Base-by-base conservation (phyloP, 2,329 filamentous ascomycete species). In the Exophiala alcalophila region DNA sequence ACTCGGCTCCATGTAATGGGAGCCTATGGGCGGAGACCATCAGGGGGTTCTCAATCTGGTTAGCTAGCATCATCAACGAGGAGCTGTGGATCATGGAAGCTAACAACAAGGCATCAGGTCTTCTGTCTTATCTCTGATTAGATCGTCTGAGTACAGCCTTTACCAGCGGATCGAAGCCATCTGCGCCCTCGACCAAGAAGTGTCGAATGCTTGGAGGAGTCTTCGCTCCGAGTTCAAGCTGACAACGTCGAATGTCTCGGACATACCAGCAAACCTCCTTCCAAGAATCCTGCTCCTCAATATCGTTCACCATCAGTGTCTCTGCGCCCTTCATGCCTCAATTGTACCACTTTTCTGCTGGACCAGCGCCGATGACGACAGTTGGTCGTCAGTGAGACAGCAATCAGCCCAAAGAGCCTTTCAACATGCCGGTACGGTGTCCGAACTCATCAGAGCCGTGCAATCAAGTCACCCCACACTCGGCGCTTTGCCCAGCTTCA, bases 41-140 rank as follows among this genome's bases (percentile, higher is more conserved):
- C 15, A 43, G 25, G 27, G 44, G 18, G 4, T 32, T 47, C 38
- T 21, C 44, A 5, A 19, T 42, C n/a, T 47, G 44, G 44, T 46
- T 15, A 19, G n/a, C n/a, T n/a, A n/a, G n/a, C n/a, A n/a, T n/a
- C n/a, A n/a, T n/a, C n/a, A n/a, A n/a, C n/a, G n/a, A n/a, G n/a
- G n/a, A n/a, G n/a, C n/a, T n/a, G n/a, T n/a, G n/a, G n/a, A n/a
- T n/a, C n/a, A n/a, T n/a, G n/a, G n/a, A n/a, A n/a, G n/a, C n/a
- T n/a, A n/a, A n/a, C n/a, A n/a, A n/a, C n/a, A n/a, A 4, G 10
- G 20, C 8, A 18, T 8, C 7, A 36, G 40, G 36, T 42, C 38
- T 5, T 21, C 32, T 14, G 44, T 41, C 23, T 29, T 31, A 28
- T 12, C 38, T 30, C 29, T 47, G 9, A 26, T 43, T 9, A 38